Percentiles rank a stretch among this genome's conserved stretches.
Conservation (phyloP, 352 stramenopile species). For the Globisporangium cederbergense region DNA sequence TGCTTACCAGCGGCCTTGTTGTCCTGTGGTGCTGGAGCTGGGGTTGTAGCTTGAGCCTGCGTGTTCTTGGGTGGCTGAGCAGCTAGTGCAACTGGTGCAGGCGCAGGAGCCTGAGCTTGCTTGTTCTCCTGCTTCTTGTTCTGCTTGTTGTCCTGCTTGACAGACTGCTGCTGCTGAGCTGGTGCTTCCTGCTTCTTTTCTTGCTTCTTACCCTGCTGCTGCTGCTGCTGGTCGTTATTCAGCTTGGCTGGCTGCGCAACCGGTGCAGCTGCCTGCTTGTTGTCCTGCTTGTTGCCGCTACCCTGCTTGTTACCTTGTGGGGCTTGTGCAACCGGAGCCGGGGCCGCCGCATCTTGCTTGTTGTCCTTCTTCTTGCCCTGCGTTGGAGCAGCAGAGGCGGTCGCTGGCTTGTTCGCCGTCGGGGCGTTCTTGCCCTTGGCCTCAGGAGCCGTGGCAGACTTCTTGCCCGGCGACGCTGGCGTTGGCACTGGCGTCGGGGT, state of each 20-base stretch:
- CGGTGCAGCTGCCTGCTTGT: slow-evolving; percentile 6
- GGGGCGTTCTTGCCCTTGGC: slow-evolving; percentile 9
- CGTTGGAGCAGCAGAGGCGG: neutral
- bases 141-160: too few species aligned
- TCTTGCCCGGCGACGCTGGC: neutral
- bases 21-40: too few species aligned
- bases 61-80: neutral
- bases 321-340: neutral
- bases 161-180: too few species aligned
- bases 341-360: neutral
- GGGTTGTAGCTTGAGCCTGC: too few species aligned
- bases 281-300: slow-evolving; percentile 7
- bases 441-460: neutral
- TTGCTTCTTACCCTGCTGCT: too few species aligned
- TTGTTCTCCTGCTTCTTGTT: too few species aligned
- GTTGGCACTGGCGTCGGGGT: neutral
- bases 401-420: slow-evolving; percentile 6
- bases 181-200: too few species aligned
- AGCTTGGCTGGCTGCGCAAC: neutral
- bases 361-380: slow-evolving; percentile 2
- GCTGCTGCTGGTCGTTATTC: too few species aligned
- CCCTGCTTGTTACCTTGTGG: slow-evolving; percentile 7
- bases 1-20: neutral
- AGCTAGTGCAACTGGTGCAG: neutral
- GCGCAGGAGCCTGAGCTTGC: too few species aligned